phyloP scores from a whole-genome alignment of 768 basidiomycete species.

The Lactarius pseudohatsudake region DNA sequence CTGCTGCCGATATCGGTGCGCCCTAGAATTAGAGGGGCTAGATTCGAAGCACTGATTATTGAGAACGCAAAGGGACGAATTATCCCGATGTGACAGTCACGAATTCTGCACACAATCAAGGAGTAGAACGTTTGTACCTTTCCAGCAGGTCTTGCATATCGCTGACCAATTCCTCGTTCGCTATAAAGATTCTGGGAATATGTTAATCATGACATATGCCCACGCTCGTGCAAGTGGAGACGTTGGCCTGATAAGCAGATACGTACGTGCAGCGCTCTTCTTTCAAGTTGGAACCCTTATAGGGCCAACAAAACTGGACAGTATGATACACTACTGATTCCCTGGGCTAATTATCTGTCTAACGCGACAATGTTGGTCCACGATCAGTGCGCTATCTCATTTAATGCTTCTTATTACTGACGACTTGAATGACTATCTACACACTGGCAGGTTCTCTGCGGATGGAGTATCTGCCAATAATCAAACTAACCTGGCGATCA shows the following conservation, averaged over 20 bases:
- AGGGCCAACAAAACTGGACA: neutral
- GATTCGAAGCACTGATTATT: neutral
- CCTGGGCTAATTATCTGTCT: conserved; percentile 37
- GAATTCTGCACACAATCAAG: conserved; percentile 1
- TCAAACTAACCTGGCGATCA: conserved; percentile 70
- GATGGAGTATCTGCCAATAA: conserved; percentile 38
- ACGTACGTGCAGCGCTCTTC: conserved; percentile 17
- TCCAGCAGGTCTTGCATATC: neutral
- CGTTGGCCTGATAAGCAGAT: conserved; percentile 29
- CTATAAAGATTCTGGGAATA: conserved; percentile 35
- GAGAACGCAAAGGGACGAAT: neutral
- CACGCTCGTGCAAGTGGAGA: conserved; percentile 34
- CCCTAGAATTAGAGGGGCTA: no score
- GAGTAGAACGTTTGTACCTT: conserved; percentile 18
- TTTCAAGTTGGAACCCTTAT: no score
- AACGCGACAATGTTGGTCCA: conserved; percentile 49
- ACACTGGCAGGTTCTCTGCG: conserved; percentile 15
- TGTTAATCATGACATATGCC: conserved; percentile 38
- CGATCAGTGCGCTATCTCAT: conserved; percentile 50
- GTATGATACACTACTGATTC: conserved; percentile 22
- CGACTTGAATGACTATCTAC: neutral
- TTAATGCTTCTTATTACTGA: conserved; percentile 35
- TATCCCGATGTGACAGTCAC: conserved; percentile 13
- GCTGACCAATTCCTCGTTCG: neutral
- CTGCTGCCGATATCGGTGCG: conserved; percentile 30